Conservation (phyloP, 768 basidiomycete species). For the Phaeolepiota aurea region DNA sequence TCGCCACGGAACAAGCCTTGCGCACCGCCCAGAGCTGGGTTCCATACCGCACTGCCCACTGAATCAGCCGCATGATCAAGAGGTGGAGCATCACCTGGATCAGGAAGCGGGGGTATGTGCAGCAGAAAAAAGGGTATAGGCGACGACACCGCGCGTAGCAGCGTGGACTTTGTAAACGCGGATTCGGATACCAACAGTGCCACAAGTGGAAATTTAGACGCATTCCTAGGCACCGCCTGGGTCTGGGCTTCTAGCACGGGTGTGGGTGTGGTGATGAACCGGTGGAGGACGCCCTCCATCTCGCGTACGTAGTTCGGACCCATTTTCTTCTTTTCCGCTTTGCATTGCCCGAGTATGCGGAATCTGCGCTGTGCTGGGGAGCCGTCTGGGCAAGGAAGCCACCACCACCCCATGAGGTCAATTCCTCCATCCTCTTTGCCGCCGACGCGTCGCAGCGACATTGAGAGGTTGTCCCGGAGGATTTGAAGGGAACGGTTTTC, state of each 20-base stretch:
- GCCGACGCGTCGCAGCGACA: conserved; percentile 73
- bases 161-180: conserved; percentile 62
- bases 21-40: conserved; percentile 51
- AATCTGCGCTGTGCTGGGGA: conserved; percentile 31
- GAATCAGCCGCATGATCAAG: background rate
- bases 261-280: conserved; percentile 22
- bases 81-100: background rate
- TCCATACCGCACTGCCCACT: conserved; percentile 55
- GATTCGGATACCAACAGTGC: conserved; percentile 78
- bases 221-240: background rate
- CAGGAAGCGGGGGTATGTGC: conserved; percentile 49
- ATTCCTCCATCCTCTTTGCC: conserved; percentile 88
- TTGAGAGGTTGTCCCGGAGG: conserved; percentile 60
- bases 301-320: conserved; percentile 81
- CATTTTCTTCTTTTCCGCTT: conserved; percentile 78
- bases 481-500: conserved; percentile 60
- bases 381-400: conserved; percentile 42
- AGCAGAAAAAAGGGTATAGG: conserved; percentile 73
- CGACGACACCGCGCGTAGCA: conserved; percentile 66
- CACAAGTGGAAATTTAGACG: conserved; percentile 30
- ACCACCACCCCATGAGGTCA: conserved; percentile 92
- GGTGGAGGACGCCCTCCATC: conserved; percentile 79
- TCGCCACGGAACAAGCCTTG: conserved; percentile 50
- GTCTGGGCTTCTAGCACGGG: background rate
- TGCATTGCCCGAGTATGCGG: conserved; percentile 83